A percentile compares a stretch with the other conserved stretches of the same genome.
These are phyloP conservation scores for Chloris gayana DNA, from an alignment of 176 grass and related monocot genomes.

Conservation along the genomic window DNA sequence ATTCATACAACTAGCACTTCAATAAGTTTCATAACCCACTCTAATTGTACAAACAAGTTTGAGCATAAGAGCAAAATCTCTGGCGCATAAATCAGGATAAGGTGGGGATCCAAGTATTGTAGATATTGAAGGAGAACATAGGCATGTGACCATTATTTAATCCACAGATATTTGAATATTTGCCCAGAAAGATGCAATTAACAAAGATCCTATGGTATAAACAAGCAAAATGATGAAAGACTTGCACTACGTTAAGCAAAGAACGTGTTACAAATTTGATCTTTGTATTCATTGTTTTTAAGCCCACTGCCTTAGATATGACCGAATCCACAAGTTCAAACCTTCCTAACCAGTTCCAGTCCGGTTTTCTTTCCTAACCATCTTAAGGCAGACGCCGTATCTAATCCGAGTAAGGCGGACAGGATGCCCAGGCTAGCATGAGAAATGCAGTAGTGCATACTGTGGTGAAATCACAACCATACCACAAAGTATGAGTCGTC, in stretches of 20 bases:
- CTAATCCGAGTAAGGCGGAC: no score
- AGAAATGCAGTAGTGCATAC: slow-evolving; percentile 4
- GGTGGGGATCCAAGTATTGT: background rate
- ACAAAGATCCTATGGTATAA: background rate
- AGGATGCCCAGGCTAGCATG: no score
- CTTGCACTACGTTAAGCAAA: background rate
- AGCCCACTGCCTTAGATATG: no score
- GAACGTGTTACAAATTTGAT: background rate
- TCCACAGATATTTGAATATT: background rate
- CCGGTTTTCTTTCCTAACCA: no score
- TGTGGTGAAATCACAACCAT: slow-evolving; percentile 39
- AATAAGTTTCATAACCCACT: background rate
- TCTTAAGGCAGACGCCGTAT: no score
- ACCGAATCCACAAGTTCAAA: no score
- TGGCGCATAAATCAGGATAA: background rate
- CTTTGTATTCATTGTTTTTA: no score
- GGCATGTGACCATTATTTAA: background rate
- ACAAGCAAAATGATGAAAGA: slow-evolving; percentile 9
- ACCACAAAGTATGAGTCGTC: slow-evolving; percentile 62
- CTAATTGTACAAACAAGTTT: slow-evolving; percentile 13
- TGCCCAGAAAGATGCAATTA: background rate
- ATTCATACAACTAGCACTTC: background rate
- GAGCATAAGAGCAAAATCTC: slow-evolving; percentile 11
- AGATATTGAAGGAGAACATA: slow-evolving; percentile 8
- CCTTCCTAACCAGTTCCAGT: no score